Conservation (phyloP, 1,284 basidiomycete species). For the Ustilago bromivora region DNA sequence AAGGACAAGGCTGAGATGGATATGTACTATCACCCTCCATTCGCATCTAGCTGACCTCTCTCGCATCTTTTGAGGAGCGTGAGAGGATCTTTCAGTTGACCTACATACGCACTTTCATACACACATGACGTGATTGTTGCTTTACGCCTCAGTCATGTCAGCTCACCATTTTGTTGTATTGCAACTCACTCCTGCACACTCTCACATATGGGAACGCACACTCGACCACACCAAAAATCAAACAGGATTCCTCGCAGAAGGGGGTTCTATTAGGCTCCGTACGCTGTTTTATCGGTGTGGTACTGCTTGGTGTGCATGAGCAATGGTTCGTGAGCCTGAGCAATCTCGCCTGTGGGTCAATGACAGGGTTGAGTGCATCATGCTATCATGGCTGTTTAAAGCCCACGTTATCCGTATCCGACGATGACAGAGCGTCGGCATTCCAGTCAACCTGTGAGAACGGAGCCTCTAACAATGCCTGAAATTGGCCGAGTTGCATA, state of each 20-base stretch:
- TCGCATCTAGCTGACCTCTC: conserved; percentile 16
- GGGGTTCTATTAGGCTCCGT: conserved; percentile 41
- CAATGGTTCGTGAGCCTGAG: neutral
- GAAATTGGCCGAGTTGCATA: neutral
- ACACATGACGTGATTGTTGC: conserved; percentile 12
- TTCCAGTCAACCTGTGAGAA: neutral
- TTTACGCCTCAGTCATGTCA: neutral
- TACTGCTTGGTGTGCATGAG: neutral
- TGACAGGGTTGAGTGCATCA: too few relatives aligned
- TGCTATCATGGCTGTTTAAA: too few relatives aligned
- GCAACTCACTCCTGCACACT: conserved; percentile 20
- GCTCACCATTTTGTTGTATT: conserved; percentile 23
- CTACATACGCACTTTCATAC: conserved; percentile 11
- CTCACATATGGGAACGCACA: conserved; percentile 19
- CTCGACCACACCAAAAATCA: conserved; percentile 31
- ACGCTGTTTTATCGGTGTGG: neutral
- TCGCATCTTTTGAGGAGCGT: conserved; percentile 1
- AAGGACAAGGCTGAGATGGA: conserved; percentile 9
- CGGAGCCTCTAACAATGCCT: neutral
- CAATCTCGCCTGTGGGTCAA: neutral
- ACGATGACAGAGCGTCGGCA: too few relatives aligned
- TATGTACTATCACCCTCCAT: conserved; percentile 39
- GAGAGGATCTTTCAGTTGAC: neutral
- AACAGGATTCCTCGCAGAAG: conserved; percentile 40
- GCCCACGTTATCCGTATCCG: too few relatives aligned